Evolutionary conservation across 139 green algal genomes (phyloP).

Genomic region (Zygnema circumcarinatum): DNA sequence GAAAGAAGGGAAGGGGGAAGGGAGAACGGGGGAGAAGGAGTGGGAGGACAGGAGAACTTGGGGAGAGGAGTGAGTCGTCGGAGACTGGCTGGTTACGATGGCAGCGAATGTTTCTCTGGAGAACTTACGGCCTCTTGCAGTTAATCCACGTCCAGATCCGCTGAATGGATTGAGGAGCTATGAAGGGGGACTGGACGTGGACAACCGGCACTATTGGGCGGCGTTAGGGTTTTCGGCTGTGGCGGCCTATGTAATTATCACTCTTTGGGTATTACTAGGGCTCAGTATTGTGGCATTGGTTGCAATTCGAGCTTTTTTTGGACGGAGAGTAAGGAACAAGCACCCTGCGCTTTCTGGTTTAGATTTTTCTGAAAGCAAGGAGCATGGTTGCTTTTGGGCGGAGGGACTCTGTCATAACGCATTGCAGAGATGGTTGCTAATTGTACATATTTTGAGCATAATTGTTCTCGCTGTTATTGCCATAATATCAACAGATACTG

Average conservation of each 20-base stretch:
- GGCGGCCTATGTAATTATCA: not conserved
- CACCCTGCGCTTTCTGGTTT: too few species aligned
- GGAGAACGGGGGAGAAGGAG: too few species aligned
- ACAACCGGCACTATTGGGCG: not conserved
- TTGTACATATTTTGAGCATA: not conserved
- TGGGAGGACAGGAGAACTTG: too few species aligned
- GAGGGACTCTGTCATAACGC: not conserved
- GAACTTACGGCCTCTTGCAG: not conserved
- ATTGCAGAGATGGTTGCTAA: not conserved
- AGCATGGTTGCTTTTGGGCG: not conserved
- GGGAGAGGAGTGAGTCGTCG: too few species aligned
- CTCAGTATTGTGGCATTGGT: not conserved
- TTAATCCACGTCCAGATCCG: not conserved
- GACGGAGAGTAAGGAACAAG: not conserved
- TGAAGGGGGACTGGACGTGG: not conserved
- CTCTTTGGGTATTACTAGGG: not conserved
- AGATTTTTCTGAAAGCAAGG: not conserved
- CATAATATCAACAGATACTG: not conserved
- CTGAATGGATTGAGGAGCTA: not conserved
- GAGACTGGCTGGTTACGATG: too few species aligned
- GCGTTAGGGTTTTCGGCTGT: not conserved
- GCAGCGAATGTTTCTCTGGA: not conserved
- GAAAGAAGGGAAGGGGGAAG: too few species aligned
- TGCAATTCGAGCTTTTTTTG: not conserved
- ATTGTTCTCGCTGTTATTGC: not conserved